A percentile compares a stretch with the other conserved stretches of the same genome.
These are phyloP conservation scores for Ceratobasidium sp. DNA, from an alignment of 1,284 basidiomycete species.

Conservation along the genomic window DNA sequence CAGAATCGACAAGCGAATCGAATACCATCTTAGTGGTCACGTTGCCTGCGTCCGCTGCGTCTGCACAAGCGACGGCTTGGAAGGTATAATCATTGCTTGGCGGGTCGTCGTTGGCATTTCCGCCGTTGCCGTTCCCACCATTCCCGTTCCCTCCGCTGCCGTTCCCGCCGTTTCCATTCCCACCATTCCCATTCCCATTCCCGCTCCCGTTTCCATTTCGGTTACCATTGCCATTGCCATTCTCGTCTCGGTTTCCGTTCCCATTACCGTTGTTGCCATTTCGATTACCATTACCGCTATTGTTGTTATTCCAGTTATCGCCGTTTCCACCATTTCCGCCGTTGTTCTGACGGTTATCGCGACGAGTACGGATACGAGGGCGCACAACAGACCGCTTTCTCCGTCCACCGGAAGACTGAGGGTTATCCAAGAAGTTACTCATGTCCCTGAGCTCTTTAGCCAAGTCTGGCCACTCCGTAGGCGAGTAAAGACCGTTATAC, in stretches of 20 bases:
- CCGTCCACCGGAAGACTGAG: neutral
- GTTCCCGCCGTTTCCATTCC: too few species aligned
- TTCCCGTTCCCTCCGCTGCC: neutral
- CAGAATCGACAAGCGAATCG: constrained; percentile 1
- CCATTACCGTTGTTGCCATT: neutral
- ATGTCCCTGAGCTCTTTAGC: constrained; percentile 15
- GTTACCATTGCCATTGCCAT: too few species aligned
- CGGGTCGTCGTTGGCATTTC: neutral
- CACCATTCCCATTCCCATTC: too few species aligned
- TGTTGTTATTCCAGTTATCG: neutral
- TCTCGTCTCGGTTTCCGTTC: too few species aligned
- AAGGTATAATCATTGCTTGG: neutral
- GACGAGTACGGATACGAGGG: neutral
- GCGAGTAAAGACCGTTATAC: constrained; percentile 26
- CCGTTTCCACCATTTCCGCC: neutral
- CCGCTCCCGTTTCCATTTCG: too few species aligned
- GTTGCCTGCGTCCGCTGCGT: neutral
- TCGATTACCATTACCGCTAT: neutral
- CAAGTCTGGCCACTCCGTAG: constrained; percentile 36
- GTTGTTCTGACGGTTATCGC: neutral
- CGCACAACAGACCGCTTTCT: neutral
- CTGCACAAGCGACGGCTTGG: constrained; percentile 37
- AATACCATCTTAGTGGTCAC: constrained; percentile 42
- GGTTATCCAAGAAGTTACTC: neutral
- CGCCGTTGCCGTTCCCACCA: neutral